These are phyloP conservation scores for Reutealis trisperma DNA, from an alignment of 345 rosid genomes.

Conservation along the genomic window DNA sequence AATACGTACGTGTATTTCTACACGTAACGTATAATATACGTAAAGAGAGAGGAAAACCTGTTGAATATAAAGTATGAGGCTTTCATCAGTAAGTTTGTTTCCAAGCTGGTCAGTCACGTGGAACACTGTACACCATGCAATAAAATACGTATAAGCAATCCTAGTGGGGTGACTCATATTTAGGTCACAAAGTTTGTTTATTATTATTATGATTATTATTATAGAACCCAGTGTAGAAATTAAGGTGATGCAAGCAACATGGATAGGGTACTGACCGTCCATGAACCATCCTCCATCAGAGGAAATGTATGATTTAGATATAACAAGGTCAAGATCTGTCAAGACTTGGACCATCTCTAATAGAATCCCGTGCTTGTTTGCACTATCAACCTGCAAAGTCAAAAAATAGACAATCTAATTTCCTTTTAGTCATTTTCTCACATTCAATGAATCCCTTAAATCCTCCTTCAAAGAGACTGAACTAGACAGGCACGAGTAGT, in stretches of 20 bases:
- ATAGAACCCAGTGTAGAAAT: too few species aligned
- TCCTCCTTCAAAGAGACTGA: background rate
- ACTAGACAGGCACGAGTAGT: background rate
- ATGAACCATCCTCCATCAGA: conserved; percentile 98
- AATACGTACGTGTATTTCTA: background rate
- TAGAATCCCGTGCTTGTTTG: conserved; percentile 84
- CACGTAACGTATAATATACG: background rate
- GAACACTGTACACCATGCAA: conserved; percentile 50
- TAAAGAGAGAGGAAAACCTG: conserved; percentile 43
- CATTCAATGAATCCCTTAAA: background rate
- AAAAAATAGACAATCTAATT: background rate
- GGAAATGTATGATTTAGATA: conserved; percentile 87
- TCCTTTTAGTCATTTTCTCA: background rate
- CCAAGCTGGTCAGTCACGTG: conserved; percentile 81
- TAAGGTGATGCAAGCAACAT: conserved; percentile 14
- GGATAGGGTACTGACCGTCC: conserved; percentile 64
- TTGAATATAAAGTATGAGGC: conserved; percentile 62
- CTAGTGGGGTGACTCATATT: conserved; percentile 18
- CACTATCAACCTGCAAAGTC: conserved; percentile 75
- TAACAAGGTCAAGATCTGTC: conserved; percentile 94
- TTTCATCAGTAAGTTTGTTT: conserved; percentile 64
- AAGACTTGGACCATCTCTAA: conserved; percentile 93
- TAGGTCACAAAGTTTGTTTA: conserved; percentile 4
- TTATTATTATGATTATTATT: too few species aligned
- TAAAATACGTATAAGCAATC: conserved; percentile 1